phyloP scores from a whole-genome alignment of 2,329 filamentous ascomycete species.

The Geosmithia putterillii region DNA sequence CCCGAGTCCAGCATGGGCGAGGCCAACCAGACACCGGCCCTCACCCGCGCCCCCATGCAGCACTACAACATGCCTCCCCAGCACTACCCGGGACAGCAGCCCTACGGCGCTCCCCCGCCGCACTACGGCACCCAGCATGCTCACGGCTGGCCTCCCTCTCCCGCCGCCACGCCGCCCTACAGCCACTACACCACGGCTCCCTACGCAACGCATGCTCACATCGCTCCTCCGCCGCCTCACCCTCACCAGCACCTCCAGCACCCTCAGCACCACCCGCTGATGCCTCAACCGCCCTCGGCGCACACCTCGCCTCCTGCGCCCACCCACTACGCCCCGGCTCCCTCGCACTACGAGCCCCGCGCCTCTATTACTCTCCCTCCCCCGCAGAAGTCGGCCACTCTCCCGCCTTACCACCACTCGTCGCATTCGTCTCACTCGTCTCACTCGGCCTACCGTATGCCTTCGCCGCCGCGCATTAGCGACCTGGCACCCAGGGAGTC shows the following conservation, averaged over 20 bases:
- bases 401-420: constrained; percentile 17
- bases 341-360: constrained; percentile 3
- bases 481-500: constrained; percentile 27
- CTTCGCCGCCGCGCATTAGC: constrained; percentile 20
- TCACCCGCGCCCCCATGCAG: constrained; percentile 63
- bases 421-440: too few species aligned
- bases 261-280: constrained; percentile 6
- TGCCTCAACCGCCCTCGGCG: too few species aligned
- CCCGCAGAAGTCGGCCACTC: constrained; percentile 16
- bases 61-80: constrained; percentile 24
- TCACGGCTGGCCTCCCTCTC: constrained; percentile 44
- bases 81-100: constrained; percentile 15
- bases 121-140: constrained; percentile 27
- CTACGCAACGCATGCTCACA: constrained; percentile 13
- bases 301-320: constrained; percentile 13
- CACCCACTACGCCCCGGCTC: constrained; percentile 16
- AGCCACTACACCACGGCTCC: constrained; percentile 27
- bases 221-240: constrained; percentile 5
- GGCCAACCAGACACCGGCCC: constrained; percentile 63
- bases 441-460: constrained; percentile 16
- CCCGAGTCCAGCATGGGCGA: constrained; percentile 91
- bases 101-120: constrained; percentile 22
- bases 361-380: constrained; percentile 21
- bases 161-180: constrained; percentile 40
- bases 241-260: constrained; percentile 2